Percentiles rank a stretch among this genome's conserved stretches.
phyloP scores from a whole-genome alignment of 2,329 filamentous ascomycete genomes.

The Hypoxylon sp. region DNA sequence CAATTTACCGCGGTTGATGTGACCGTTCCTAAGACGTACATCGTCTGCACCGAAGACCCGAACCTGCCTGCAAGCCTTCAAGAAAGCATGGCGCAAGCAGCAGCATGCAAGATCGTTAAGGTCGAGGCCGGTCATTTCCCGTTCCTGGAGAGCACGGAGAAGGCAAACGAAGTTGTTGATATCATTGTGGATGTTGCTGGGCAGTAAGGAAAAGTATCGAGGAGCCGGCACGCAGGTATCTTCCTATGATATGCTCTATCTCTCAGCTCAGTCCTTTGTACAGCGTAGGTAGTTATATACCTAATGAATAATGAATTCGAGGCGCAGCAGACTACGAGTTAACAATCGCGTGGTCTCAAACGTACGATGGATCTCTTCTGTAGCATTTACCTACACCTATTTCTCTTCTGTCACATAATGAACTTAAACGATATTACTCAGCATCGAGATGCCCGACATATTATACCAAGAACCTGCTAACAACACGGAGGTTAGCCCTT shows the following conservation, averaged over 20 bases:
- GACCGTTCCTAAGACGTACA: conserved; percentile 49
- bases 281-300: conserved; percentile 1
- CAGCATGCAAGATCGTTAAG: conserved; percentile 39
- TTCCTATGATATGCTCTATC: neutral
- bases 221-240: neutral
- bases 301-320: conserved; percentile 13
- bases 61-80: conserved; percentile 45
- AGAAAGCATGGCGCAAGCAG: conserved; percentile 42
- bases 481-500: neutral
- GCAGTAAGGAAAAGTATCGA: conserved; percentile 15
- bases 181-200: conserved; percentile 37
- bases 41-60: conserved; percentile 49
- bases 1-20: conserved; percentile 47
- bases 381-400: neutral
- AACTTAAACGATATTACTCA: neutral
- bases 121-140: conserved; percentile 45
- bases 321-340: neutral
- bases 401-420: neutral
- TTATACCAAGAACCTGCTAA: neutral
- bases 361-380: neutral
- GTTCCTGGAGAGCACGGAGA: conserved; percentile 42
- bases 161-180: conserved; percentile 33
- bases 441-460: neutral
- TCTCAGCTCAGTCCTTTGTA: conserved; percentile 34
- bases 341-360: neutral